phyloP scores from a whole-genome alignment of 495 filamentous ascomycete genomes.

The Oleoguttula mirabilis region DNA sequence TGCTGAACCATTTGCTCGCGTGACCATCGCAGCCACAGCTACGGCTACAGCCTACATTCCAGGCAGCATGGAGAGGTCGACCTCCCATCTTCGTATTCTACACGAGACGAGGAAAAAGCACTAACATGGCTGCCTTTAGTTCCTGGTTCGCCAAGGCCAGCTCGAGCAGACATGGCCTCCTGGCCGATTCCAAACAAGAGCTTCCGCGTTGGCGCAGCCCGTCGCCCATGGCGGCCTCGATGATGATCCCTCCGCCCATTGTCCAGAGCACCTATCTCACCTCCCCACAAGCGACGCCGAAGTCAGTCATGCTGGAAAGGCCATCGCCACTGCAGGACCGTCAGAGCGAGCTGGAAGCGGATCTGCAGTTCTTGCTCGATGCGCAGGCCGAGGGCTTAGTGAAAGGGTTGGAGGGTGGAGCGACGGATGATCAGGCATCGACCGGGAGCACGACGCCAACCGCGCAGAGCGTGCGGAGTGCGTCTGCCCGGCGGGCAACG shows the following conservation, averaged over 20 bases:
- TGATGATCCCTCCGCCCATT: slow-evolving; percentile 21
- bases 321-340: slow-evolving; percentile 37
- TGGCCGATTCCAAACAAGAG: slow-evolving; percentile 8
- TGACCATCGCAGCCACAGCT: too few species aligned
- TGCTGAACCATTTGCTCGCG: too few species aligned
- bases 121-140: slow-evolving; percentile 10
- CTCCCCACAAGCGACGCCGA: slow-evolving; percentile 1
- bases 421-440: slow-evolving; percentile 31
- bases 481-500: slow-evolving; percentile 22
- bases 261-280: slow-evolving; percentile 15
- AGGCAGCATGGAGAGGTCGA: too few species aligned
- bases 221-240: slow-evolving; percentile 14
- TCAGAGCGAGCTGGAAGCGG: slow-evolving; percentile 53
- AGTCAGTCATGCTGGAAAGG: slow-evolving; percentile 19
- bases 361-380: slow-evolving; percentile 72
- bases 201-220: slow-evolving; percentile 19
- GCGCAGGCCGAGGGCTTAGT: slow-evolving; percentile 68
- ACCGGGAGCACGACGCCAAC: slow-evolving; percentile 41
- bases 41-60: too few species aligned
- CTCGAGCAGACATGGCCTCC: slow-evolving; percentile 6
- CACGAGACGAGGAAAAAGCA: not conserved
- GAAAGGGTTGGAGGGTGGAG: slow-evolving; percentile 35
- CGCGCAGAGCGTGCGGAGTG: slow-evolving; percentile 23
- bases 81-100: slow-evolving; percentile 14
- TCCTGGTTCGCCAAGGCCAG: slow-evolving; percentile 11